A percentile compares a stretch with the other conserved stretches of the same genome.
phyloP scores from a whole-genome alignment of 2,329 filamentous ascomycete genomes.

The Paraphaeosphaeria minitans region DNA sequence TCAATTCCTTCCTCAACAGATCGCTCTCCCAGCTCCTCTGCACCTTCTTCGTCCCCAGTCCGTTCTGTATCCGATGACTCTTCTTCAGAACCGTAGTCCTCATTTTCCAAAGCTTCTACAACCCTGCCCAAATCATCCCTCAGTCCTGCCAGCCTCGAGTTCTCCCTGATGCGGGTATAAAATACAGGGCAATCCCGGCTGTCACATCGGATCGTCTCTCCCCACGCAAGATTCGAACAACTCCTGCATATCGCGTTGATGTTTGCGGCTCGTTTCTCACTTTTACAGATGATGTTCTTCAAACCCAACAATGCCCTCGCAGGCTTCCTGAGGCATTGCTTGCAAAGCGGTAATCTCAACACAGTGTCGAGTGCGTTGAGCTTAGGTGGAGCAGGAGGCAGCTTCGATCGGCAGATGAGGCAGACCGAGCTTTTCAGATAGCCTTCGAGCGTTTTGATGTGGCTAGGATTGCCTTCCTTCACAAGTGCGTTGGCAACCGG shows the following conservation, averaged over 20 bases:
- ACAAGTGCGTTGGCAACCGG: slow-evolving; percentile 18
- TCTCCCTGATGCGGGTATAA: slow-evolving; percentile 73
- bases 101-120: slow-evolving; percentile 34
- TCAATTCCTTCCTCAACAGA: neutral
- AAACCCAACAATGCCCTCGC: slow-evolving; percentile 68
- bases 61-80: neutral
- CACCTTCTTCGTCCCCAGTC: neutral
- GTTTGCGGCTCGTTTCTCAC: slow-evolving; percentile 68
- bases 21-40: too few species aligned
- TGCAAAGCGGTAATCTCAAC: slow-evolving; percentile 59
- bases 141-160: slow-evolving; percentile 27
- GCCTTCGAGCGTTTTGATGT: slow-evolving; percentile 82
- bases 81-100: neutral
- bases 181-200: slow-evolving; percentile 93
- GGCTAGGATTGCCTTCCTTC: slow-evolving; percentile 35
- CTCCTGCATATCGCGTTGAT: slow-evolving; percentile 76
- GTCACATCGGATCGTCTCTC: slow-evolving; percentile 83
- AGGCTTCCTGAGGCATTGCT: slow-evolving; percentile 59
- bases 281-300: slow-evolving; percentile 63
- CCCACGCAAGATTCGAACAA: slow-evolving; percentile 74
- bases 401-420: slow-evolving; percentile 71
- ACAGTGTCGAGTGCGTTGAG: slow-evolving; percentile 24
- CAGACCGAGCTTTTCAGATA: slow-evolving; percentile 86
- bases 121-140: slow-evolving; percentile 32
- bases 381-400: slow-evolving; percentile 44